A percentile compares a stretch with the other conserved stretches of the same genome.
phyloP scores from a whole-genome alignment of 1,139 yeast genomes.

The Martiniozyma asiatica region DNA sequence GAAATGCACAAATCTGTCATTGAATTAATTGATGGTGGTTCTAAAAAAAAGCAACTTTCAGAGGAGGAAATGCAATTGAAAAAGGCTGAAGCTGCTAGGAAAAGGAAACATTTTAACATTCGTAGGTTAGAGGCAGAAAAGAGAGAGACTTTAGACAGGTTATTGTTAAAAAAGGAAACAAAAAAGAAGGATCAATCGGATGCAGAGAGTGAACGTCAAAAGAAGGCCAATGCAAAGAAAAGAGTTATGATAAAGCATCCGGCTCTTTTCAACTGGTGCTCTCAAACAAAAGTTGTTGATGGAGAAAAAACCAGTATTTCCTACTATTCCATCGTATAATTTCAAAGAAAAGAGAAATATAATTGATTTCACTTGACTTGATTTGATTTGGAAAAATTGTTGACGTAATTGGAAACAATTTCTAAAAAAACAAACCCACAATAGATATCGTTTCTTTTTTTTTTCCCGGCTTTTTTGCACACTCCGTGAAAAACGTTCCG shows the following conservation, averaged over 20 bases:
- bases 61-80: constrained; percentile 77
- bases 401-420: too few relatives aligned
- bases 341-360: too few relatives aligned
- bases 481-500: too few relatives aligned
- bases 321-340: constrained; percentile 13
- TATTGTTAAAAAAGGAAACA: constrained; percentile 58
- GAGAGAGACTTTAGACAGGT: constrained; percentile 75
- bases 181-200: constrained; percentile 26
- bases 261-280: constrained; percentile 35
- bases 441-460: too few relatives aligned
- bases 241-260: constrained; percentile 30
- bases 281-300: constrained; percentile 13
- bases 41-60: constrained; percentile 42
- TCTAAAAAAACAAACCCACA: too few relatives aligned
- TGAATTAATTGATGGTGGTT: constrained; percentile 25
- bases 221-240: constrained; percentile 22
- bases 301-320: constrained; percentile 10
- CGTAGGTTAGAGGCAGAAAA: constrained; percentile 86
- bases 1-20: constrained; percentile 19
- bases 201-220: constrained; percentile 20
- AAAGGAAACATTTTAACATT: constrained; percentile 75
- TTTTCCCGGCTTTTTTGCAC: too few relatives aligned
- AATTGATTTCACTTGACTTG: too few relatives aligned
- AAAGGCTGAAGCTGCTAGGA: constrained; percentile 80
- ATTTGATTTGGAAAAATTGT: too few relatives aligned